Conservation (phyloP, 805 yeast genomes). For the Monosporozyma solicola region DNA sequence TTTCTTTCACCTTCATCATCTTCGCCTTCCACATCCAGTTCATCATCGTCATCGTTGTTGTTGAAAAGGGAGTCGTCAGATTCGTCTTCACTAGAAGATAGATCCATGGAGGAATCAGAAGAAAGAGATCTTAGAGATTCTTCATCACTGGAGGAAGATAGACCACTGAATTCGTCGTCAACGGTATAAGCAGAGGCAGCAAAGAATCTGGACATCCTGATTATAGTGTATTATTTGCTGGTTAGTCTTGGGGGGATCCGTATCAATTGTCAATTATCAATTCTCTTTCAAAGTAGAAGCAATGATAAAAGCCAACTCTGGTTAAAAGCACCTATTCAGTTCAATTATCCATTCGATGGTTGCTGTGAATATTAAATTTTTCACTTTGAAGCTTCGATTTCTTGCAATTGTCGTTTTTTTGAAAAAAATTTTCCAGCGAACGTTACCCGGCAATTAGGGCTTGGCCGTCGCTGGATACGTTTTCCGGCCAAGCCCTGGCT, state of each 20-base stretch:
- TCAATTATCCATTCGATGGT: not conserved
- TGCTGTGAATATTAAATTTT: not conserved
- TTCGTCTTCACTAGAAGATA: constrained; percentile 16
- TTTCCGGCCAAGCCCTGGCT: not conserved
- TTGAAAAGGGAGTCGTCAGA: constrained; percentile 32
- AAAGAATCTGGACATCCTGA: constrained; percentile 84
- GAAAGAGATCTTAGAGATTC: constrained; percentile 36
- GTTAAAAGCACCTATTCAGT: too few species aligned
- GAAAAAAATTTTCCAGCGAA: not conserved
- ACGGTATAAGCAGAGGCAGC: constrained; percentile 39
- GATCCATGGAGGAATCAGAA: constrained; percentile 27
- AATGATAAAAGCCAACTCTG: not conserved
- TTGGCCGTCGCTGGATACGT: not conserved
- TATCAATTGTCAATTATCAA: not conserved
- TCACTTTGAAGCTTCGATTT: not conserved
- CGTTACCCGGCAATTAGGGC: not conserved
- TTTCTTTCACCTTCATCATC: constrained; percentile 23
- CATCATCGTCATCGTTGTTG: constrained; percentile 32
- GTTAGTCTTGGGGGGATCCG: not conserved
- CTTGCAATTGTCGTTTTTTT: not conserved
- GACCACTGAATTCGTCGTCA: constrained; percentile 28
- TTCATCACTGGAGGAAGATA: constrained; percentile 36
- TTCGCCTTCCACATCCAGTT: constrained; percentile 20
- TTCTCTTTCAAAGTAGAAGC: not conserved
- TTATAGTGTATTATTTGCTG: not conserved